phyloP scores from a whole-genome alignment of 371 early-diverging fungal species.

The Mortierella sp. region DNA sequence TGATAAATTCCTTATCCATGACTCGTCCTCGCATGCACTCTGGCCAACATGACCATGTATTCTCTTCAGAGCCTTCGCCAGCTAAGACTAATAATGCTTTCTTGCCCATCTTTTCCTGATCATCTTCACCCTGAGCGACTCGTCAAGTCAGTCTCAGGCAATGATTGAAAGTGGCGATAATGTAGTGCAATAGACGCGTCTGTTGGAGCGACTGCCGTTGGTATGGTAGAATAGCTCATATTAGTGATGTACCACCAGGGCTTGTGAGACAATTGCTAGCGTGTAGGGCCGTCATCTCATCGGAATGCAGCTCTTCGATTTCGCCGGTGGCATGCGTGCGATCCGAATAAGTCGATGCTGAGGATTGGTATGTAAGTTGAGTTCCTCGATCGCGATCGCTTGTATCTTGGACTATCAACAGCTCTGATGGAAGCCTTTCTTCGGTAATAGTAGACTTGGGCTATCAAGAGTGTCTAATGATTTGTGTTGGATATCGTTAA shows the following conservation, averaged over 20 bases:
- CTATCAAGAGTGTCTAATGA: constrained; percentile 57
- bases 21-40: constrained; percentile 11
- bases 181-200: no score
- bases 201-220: no score
- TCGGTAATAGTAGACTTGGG: constrained; percentile 65
- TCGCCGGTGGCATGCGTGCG: no score
- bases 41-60: constrained; percentile 8
- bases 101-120: not conserved
- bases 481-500: no score
- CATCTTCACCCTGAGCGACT: not conserved
- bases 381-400: not conserved
- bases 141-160: not conserved
- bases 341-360: not conserved
- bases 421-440: no score
- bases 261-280: no score
- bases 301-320: no score
- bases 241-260: no score
- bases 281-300: no score
- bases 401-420: not conserved
- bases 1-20: constrained; percentile 14
- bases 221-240: no score
- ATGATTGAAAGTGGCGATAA: not conserved
- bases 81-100: no score
- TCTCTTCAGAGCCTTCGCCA: not conserved
- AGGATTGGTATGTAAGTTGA: not conserved